Conservation (phyloP, 495 filamentous ascomycete species). For the Aspergillus leporis region DNA sequence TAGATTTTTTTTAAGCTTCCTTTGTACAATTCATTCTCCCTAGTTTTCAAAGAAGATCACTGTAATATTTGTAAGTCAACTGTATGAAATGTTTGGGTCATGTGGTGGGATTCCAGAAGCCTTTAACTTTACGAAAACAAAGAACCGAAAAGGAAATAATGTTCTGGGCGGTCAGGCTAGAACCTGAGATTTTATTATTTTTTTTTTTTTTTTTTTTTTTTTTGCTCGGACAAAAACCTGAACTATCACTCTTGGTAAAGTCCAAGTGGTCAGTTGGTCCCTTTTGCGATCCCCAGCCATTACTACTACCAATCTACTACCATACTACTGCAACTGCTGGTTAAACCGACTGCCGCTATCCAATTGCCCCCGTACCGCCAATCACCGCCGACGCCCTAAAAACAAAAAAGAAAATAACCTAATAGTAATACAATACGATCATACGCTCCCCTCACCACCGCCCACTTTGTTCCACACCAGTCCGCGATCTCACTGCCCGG, state of each 20-base stretch:
- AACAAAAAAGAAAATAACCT: not conserved
- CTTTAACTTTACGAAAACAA: not conserved
- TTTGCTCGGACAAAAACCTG: not conserved
- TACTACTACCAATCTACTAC: not conserved
- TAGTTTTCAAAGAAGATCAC: not conserved
- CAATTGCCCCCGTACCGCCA: not conserved
- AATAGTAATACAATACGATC: not conserved
- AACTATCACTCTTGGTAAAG: too few species aligned
- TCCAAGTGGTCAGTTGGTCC: too few species aligned
- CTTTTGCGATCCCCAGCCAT: too few species aligned
- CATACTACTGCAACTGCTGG: not conserved
- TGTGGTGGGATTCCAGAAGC: not conserved
- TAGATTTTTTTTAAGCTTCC: conserved; percentile 4
- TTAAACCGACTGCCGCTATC: not conserved
- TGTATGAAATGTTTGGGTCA: not conserved
- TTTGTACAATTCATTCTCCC: conserved; percentile 2
- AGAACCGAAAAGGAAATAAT: too few species aligned
- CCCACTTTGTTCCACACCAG: not conserved
- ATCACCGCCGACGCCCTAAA: not conserved
- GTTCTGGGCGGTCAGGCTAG: conserved; percentile 13
- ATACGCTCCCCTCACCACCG: not conserved
- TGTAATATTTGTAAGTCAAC: not conserved
- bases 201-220: not conserved
- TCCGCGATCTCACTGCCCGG: not conserved
- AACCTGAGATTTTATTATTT: not conserved